phyloP scores from a whole-genome alignment of 1,139 yeast genomes.

The Kodamaea ohmeri region DNA sequence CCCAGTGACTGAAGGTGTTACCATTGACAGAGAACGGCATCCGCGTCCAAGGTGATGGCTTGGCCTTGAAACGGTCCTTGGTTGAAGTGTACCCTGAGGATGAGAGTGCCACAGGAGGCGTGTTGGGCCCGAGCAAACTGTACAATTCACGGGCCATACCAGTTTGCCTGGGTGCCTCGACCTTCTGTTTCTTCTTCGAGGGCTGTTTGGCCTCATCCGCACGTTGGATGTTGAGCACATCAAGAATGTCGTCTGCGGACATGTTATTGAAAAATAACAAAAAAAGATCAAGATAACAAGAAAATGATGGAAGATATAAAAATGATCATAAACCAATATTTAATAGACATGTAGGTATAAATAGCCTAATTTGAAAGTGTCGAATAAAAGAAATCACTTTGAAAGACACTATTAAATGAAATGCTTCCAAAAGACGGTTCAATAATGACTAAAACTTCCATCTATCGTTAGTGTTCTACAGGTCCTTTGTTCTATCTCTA shows the following conservation, averaged over 20 bases:
- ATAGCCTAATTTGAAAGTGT: background rate
- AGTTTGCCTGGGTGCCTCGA: constrained; percentile 44
- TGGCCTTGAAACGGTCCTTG: constrained; percentile 65
- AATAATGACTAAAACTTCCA: too few relatives aligned
- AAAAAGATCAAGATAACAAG: background rate
- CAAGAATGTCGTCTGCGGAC: constrained; percentile 68
- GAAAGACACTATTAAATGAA: too few relatives aligned
- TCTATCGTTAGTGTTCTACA: too few relatives aligned
- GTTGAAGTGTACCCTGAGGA: constrained; percentile 48
- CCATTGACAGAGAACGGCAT: constrained; percentile 56
- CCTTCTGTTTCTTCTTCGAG: constrained; percentile 42
- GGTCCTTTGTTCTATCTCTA: too few relatives aligned
- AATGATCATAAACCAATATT: too few relatives aligned
- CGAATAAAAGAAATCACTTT: too few relatives aligned
- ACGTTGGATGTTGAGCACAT: constrained; percentile 66
- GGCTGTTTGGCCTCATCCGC: constrained; percentile 35
- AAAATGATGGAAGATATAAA: background rate
- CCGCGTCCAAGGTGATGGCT: constrained; percentile 81
- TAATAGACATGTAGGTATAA: too few relatives aligned
- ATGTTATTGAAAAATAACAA: constrained; percentile 18
- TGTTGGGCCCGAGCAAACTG: constrained; percentile 83
- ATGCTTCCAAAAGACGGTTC: too few relatives aligned
- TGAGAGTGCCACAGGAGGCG: constrained; percentile 70
- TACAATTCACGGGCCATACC: constrained; percentile 92
- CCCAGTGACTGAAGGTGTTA: constrained; percentile 74